phyloP scores from a whole-genome alignment of 768 basidiomycete genomes.

The Botryobasidium botryosum region DNA sequence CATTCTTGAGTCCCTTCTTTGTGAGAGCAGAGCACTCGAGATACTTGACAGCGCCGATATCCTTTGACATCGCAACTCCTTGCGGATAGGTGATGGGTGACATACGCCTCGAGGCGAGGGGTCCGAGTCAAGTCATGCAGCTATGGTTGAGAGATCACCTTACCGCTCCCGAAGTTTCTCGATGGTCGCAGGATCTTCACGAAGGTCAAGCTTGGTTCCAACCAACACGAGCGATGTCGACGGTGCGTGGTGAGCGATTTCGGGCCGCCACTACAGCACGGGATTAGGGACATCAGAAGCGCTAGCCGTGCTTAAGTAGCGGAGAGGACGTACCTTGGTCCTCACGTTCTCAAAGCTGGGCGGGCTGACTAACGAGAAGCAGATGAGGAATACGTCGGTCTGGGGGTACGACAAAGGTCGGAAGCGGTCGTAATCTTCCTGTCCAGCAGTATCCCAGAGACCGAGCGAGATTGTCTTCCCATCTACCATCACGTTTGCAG shows the following conservation, averaged over 20 bases:
- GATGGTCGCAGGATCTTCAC: not conserved
- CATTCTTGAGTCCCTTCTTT: conserved; percentile 96
- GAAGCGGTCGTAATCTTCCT: conserved; percentile 2
- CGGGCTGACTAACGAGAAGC: conserved; percentile 23
- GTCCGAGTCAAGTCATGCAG: no score
- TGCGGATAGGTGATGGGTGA: conserved; percentile 83
- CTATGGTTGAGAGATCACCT: conserved; percentile 12
- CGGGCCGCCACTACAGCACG: not conserved
- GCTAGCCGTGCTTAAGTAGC: not conserved
- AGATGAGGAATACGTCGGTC: conserved; percentile 23
- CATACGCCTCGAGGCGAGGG: no score
- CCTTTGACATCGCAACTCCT: conserved; percentile 79
- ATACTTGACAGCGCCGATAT: conserved; percentile 92
- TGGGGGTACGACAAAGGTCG: not conserved
- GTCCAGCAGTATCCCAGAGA: conserved; percentile 99
- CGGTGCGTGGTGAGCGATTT: conserved; percentile 3
- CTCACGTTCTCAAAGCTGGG: conserved; percentile 22
- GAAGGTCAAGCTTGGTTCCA: conserved; percentile 6
- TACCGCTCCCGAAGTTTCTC: conserved; percentile 49
- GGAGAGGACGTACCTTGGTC: conserved; percentile 16
- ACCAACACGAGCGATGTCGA: conserved; percentile 3
- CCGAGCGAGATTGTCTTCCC: conserved; percentile 96
- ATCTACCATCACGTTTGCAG: conserved; percentile 96
- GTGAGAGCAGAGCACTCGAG: conserved; percentile 91
- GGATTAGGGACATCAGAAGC: not conserved